Evolutionary conservation across 495 filamentous ascomycete species (phyloP).

Genomic region (Trichocladium uniseriatum): DNA sequence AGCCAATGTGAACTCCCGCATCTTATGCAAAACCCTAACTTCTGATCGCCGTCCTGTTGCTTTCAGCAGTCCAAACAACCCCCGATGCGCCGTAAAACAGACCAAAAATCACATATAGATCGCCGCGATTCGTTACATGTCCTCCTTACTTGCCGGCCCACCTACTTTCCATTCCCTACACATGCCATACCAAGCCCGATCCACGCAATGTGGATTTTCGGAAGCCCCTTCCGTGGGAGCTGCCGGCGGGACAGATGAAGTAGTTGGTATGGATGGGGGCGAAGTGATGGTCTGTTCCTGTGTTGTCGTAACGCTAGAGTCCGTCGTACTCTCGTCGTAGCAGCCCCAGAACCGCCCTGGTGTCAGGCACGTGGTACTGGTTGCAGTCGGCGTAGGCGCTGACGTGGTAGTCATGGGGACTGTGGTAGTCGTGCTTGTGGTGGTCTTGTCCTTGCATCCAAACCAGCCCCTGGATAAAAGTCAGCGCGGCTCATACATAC

Average conservation of each 20-base stretch:
- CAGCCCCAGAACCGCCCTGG: constrained; percentile 52
- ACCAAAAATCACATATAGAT: constrained; percentile 1
- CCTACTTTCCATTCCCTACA: constrained; percentile 32
- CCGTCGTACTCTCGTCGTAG: constrained; percentile 38
- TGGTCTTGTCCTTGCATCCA: constrained; percentile 47
- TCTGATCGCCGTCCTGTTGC: neutral
- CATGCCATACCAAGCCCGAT: constrained; percentile 33
- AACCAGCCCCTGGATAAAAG: constrained; percentile 54
- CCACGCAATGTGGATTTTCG: constrained; percentile 22
- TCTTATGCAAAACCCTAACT: neutral
- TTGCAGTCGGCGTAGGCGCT: constrained; percentile 18
- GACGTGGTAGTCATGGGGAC: constrained; percentile 14
- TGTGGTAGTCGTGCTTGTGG: constrained; percentile 31
- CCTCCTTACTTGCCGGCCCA: constrained; percentile 1
- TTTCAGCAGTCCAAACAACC: neutral
- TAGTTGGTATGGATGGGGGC: constrained; percentile 26
- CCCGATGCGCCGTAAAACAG: neutral
- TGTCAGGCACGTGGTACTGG: constrained; percentile 40
- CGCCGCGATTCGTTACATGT: no score
- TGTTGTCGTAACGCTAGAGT: constrained; percentile 18
- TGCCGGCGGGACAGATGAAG: constrained; percentile 12
- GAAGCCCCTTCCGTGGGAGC: constrained; percentile 16
- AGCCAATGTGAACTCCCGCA: neutral
- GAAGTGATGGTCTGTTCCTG: constrained; percentile 28
- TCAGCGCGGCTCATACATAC: constrained; percentile 50